A percentile compares a stretch with the other conserved stretches of the same genome.
These are phyloP conservation scores for Coleophoma eucalyptorum DNA, from an alignment of 2,329 filamentous ascomycete genomes.

Conservation along the genomic window DNA sequence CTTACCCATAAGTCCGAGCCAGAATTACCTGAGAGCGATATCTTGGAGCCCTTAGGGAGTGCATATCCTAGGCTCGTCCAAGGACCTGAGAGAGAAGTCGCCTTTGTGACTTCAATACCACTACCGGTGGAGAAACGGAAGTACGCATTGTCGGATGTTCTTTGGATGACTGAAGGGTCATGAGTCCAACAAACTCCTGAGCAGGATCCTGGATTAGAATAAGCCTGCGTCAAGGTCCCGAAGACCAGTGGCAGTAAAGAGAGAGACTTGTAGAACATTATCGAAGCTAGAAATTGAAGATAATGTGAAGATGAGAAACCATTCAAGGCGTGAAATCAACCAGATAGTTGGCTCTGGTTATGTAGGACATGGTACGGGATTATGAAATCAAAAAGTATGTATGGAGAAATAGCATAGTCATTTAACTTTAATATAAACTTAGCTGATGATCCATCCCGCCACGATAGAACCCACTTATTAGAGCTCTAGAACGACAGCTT, in stretches of 20 bases:
- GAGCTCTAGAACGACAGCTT: too few species aligned
- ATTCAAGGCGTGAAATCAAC: too few species aligned
- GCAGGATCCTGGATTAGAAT: constrained; percentile 32
- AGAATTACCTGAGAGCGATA: constrained; percentile 32
- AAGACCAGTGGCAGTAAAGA: constrained; percentile 3
- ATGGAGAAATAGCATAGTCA: too few species aligned
- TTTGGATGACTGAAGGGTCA: constrained; percentile 35
- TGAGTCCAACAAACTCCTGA: constrained; percentile 34
- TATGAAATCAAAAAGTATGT: too few species aligned
- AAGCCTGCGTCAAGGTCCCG: constrained; percentile 13
- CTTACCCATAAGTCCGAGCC: background rate
- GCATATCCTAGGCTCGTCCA: constrained; percentile 40
- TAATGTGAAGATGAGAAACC: too few species aligned
- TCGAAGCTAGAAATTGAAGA: too few species aligned
- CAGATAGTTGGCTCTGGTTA: too few species aligned
- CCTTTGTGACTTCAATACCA: constrained; percentile 35
- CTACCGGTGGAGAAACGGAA: constrained; percentile 39
- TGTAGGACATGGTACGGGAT: too few species aligned
- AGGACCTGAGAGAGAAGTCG: constrained; percentile 32
- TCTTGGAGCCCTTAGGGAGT: constrained; percentile 33
- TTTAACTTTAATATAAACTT: too few species aligned
- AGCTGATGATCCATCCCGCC: too few species aligned
- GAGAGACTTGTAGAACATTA: background rate
- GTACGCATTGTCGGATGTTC: constrained; percentile 34
- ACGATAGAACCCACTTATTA: too few species aligned